These are phyloP conservation scores for Polysphondylium violaceum DNA, from an alignment of 78 protist genomes.

Conservation along the genomic window DNA sequence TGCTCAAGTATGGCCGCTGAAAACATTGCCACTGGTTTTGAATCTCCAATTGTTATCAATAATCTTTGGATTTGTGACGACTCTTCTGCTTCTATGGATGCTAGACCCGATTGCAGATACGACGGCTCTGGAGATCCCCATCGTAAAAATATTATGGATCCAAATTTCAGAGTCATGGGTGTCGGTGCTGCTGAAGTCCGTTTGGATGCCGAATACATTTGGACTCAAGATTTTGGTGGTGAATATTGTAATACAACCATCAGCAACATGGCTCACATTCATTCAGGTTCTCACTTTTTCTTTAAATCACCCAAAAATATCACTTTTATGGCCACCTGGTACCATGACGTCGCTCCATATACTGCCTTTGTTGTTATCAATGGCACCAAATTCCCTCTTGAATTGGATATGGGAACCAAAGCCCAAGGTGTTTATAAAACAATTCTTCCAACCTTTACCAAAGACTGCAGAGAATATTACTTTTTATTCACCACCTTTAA, in stretches of 20 bases:
- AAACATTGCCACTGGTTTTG: conserved; percentile 58
- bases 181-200: conserved; percentile 32
- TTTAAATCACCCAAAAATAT: not conserved
- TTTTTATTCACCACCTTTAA: not conserved
- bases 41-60: conserved; percentile 29
- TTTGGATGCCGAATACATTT: no score
- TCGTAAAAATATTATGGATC: conserved; percentile 39
- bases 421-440: conserved; percentile 30
- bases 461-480: conserved; percentile 39
- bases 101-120: conserved; percentile 6
- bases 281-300: conserved; percentile 38
- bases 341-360: conserved; percentile 1
- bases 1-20: conserved; percentile 38
- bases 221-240: conserved; percentile 71
- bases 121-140: conserved; percentile 60
- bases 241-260: not conserved
- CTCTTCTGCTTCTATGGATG: conserved; percentile 6
- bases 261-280: not conserved
- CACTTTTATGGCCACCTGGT: conserved; percentile 40
- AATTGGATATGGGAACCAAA: conserved; percentile 23
- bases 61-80: conserved; percentile 72
- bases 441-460: not conserved
- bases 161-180: conserved; percentile 6
- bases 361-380: conserved; percentile 2
- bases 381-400: conserved; percentile 4